Conservation (phyloP, 139 green algal genomes). For the Auxenochlorella pyrenoidosa region DNA sequence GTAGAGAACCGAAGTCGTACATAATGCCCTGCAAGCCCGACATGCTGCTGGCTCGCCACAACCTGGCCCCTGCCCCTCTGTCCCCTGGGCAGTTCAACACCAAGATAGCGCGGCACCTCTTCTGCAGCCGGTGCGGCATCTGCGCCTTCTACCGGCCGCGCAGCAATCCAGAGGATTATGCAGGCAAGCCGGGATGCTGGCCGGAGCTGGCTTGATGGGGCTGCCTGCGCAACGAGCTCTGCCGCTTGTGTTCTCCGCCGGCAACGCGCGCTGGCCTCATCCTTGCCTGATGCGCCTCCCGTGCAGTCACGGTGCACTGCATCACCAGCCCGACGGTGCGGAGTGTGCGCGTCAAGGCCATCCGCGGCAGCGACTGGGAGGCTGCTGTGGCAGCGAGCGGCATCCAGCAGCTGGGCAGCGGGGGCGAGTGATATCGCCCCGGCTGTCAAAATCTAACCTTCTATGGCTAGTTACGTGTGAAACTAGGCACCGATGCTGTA, state of each 20-base stretch:
- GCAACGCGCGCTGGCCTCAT: too few species aligned
- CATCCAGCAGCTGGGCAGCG: constrained; percentile 22
- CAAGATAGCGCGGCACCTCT: constrained; percentile 51
- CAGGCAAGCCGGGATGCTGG: not conserved
- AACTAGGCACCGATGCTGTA: too few species aligned
- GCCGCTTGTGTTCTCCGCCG: not conserved
- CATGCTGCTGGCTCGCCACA: not conserved
- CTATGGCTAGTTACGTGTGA: too few species aligned
- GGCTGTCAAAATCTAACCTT: too few species aligned
- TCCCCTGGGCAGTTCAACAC: constrained; percentile 51
- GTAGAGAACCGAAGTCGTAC: too few species aligned
- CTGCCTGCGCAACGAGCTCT: too few species aligned
- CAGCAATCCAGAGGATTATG: constrained; percentile 49
- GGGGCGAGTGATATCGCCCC: not conserved
- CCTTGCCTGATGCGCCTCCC: not conserved
- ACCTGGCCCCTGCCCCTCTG: not conserved
- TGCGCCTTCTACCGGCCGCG: constrained; percentile 49
- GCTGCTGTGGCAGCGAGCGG: constrained; percentile 21
- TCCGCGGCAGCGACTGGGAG: constrained; percentile 61
- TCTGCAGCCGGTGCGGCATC: constrained; percentile 58
- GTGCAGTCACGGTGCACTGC: constrained; percentile 51
- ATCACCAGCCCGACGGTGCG: constrained; percentile 36
- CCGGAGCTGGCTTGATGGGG: not conserved
- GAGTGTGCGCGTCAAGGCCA: constrained; percentile 1
- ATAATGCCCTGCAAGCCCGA: not conserved